Evolutionary conservation across 2,329 filamentous ascomycete species (phyloP), one percentile per base, ranked within the genome.

Genomic region (Chaetomiaceae sp.): DNA sequence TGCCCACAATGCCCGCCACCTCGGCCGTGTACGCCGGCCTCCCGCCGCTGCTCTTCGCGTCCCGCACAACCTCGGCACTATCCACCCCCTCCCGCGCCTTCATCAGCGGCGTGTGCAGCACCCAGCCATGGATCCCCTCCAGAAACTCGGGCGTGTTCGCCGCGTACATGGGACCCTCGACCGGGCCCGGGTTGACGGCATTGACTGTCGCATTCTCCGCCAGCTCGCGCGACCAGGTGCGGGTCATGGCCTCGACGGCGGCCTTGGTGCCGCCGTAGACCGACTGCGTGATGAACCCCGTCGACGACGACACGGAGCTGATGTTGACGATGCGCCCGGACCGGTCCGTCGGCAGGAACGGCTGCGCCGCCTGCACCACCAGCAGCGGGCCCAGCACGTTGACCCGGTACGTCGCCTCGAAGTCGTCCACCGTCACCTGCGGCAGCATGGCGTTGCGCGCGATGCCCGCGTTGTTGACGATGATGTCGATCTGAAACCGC

Each of bases 391-490:
- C 88, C 9, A 88, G 76, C 18, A 94, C 88, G 60, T 95, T 95
- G 67, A 93, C 76, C 46, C 78, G 76, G 69, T 88, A 94, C 47
- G 84, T 81, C 56, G 75, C 70, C 35, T 81, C 74, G 68, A 90
- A 94, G 58, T 89, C 77, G 11, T 73, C 72, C 6, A 73, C 61
- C 4, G 75, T 76, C 52, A 88, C 77, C 22, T 85, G 76, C 41
- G 78, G 74, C 19, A 86, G 68, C 20, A 69, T 63, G 56, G 83
- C 77, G 67, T 93, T 91, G 32, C 77, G 68, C 26, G 78, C 71
- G 6, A 82, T 69, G 44, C 87, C 89, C 24, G 89, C 88, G 64
- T 94, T 95, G 75, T 95, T 94, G 71, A 95, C 71, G 43, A 95
- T 71, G 51, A 95, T 87, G 67, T 94, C 87, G 59, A 95, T 75